Evolutionary conservation across 768 basidiomycete species (phyloP).

Genomic region (Kwoniella sp.): DNA sequence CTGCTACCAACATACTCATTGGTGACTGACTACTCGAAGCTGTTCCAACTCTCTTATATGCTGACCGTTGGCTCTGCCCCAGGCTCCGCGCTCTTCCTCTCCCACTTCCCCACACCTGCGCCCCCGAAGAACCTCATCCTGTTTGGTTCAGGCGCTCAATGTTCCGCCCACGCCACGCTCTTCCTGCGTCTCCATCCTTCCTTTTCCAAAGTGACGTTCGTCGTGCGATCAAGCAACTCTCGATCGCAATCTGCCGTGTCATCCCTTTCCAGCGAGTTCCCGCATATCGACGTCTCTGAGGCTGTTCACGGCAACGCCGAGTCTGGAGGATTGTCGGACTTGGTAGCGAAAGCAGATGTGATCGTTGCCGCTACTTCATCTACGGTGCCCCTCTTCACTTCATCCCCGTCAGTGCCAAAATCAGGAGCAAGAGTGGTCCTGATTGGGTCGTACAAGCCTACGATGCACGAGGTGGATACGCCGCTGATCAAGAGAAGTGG

Average conservation of each 20-base stretch:
- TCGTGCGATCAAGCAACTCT: constrained; percentile 59
- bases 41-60: too few relatives aligned
- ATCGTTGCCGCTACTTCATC: constrained; percentile 78
- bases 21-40: too few relatives aligned
- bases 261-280: constrained; percentile 23
- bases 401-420: constrained; percentile 61
- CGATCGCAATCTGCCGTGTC: constrained; percentile 31
- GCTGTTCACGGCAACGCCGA: constrained; percentile 11
- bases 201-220: constrained; percentile 35
- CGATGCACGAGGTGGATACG: constrained; percentile 75
- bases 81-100: constrained; percentile 50
- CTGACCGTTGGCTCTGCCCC: constrained; percentile 1
- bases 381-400: constrained; percentile 69
- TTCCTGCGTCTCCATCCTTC: constrained; percentile 40
- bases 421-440: constrained; percentile 71
- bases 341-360: constrained; percentile 64
- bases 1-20: not conserved
- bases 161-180: constrained; percentile 45
- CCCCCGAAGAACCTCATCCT: constrained; percentile 31
- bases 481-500: constrained; percentile 64
- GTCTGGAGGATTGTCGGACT: constrained; percentile 11
- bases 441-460: constrained; percentile 78
- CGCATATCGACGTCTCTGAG: constrained; percentile 16
- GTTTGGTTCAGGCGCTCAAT: constrained; percentile 52
- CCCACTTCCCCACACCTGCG: constrained; percentile 15